Conservation (phyloP, 257 asterid species). For the Fraxinus cuspidata region DNA sequence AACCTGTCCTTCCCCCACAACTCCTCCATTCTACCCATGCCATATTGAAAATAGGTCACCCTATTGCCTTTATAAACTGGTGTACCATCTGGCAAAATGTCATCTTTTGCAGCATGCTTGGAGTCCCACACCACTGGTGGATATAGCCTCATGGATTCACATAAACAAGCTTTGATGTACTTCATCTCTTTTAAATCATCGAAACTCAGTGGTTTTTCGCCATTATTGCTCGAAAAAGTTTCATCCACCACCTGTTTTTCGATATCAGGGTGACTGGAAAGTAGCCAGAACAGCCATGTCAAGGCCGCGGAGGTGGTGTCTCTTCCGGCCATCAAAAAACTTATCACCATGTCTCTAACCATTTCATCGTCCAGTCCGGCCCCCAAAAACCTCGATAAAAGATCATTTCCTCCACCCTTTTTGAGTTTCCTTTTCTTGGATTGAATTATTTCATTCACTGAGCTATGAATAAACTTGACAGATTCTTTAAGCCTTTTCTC, state of each 20-base stretch:
- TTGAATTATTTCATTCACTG: conserved; percentile 42
- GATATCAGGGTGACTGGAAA: conserved; percentile 36
- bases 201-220: conserved; percentile 9
- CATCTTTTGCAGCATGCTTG: conserved; percentile 62
- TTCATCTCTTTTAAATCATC: conserved; percentile 53
- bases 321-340: conserved; percentile 61
- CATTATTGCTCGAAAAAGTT: conserved; percentile 2
- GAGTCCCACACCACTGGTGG: conserved; percentile 98
- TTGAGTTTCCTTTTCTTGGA: conserved; percentile 26
- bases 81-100: conserved; percentile 75
- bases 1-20: conserved; percentile 72
- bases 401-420: conserved; percentile 27
- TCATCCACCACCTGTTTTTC: conserved; percentile 42
- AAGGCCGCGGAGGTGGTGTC: conserved; percentile 69
- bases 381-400: conserved; percentile 47
- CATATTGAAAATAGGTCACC: conserved; percentile 80
- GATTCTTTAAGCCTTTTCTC: conserved; percentile 55
- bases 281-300: conserved; percentile 66
- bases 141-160: conserved; percentile 80
- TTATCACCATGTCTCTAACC: conserved; percentile 50
- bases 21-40: conserved; percentile 83
- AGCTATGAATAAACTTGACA: conserved; percentile 36
- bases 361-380: conserved; percentile 44
- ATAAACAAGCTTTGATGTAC: conserved; percentile 56
- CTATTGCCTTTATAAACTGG: conserved; percentile 53